Base-by-base conservation (phyloP, 1,284 basidiomycete genomes). In the Malassezia caprae region DNA sequence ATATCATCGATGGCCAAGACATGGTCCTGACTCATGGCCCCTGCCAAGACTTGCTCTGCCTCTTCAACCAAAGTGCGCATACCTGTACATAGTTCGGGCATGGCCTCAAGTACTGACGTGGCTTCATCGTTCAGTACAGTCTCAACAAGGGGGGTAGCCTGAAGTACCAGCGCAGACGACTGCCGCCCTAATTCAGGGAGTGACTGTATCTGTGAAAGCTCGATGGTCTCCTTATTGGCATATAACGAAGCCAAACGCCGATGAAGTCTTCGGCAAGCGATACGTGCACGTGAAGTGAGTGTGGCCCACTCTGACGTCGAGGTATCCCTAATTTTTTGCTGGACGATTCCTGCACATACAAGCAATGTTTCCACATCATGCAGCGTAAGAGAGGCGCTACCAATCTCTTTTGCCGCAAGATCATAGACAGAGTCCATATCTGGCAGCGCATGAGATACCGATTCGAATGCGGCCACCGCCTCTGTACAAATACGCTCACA, bases 401-500 rank as follows among this genome's bases (percentile, higher is more conserved):
- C 72, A 5, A 71, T 60, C 48, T 73, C 71, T 45, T 70, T 67
- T 13, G 70, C 68, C 1, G 65, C 63, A 6, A 73, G 63, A 46
- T 72, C 71, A 30, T 61, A 59, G 42, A 63, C 60, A 35, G 63
- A 63, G 87, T 85, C n/a, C 80, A 75, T 60, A 85, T 85, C 68
- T 84, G 78, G n/a, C n/a, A 73, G 48, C 2, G 63, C 56, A 44
- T 52, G 49, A 15, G 58, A 60, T 13, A 72, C 64, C 11, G 64
- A 61, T 37, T 73, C 71, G 31, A 73, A 63, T 48, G 64, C 62
- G 37, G 63, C 60, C 42, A 65, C 61, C 32, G 70, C 62, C 4
- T 31, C 34, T 83, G 81, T 79, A 43, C 96, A 80, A 68, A 96
- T 91, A 62, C 81, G 84, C 13, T 87, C 88, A 75, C 90, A 96